Conservation (phyloP, 306 rosid genomes). For the Crataegus laevigata region DNA sequence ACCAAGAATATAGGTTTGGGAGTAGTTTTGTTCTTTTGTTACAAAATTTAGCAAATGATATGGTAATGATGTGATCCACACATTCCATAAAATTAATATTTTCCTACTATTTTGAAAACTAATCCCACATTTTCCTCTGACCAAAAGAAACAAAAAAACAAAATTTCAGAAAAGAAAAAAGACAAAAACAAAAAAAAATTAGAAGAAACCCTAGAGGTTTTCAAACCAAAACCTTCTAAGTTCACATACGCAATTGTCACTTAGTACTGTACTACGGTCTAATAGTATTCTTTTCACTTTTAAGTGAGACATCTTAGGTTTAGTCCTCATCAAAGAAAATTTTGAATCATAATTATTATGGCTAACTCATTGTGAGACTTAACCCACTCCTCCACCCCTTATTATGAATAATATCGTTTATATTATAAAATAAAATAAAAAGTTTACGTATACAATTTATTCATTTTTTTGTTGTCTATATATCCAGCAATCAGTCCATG, state of each 20-base stretch:
- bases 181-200: not conserved
- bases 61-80: slow-evolving; percentile 2
- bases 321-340: too few relatives aligned
- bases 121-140: not conserved
- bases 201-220: not conserved
- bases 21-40: slow-evolving; percentile 50
- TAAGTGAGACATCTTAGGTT: too few relatives aligned
- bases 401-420: too few relatives aligned
- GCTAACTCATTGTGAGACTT: too few relatives aligned
- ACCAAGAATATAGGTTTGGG: slow-evolving; percentile 42
- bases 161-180: not conserved
- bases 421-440: too few relatives aligned
- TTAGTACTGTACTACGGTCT: too few relatives aligned
- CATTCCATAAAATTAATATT: slow-evolving; percentile 22
- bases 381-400: too few relatives aligned
- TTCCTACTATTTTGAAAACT: not conserved
- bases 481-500: not conserved
- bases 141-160: not conserved
- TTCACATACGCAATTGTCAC: too few relatives aligned
- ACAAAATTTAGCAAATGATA: slow-evolving; percentile 28
- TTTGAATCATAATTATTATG: too few relatives aligned
- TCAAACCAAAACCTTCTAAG: not conserved
- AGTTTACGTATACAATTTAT: not conserved
- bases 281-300: too few relatives aligned
- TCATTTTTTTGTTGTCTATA: not conserved